Evolutionary conservation across 2,329 filamentous ascomycete genomes (phyloP), one percentile per base, ranked within the genome.

Genomic region (Fusarium vanettenii): DNA sequence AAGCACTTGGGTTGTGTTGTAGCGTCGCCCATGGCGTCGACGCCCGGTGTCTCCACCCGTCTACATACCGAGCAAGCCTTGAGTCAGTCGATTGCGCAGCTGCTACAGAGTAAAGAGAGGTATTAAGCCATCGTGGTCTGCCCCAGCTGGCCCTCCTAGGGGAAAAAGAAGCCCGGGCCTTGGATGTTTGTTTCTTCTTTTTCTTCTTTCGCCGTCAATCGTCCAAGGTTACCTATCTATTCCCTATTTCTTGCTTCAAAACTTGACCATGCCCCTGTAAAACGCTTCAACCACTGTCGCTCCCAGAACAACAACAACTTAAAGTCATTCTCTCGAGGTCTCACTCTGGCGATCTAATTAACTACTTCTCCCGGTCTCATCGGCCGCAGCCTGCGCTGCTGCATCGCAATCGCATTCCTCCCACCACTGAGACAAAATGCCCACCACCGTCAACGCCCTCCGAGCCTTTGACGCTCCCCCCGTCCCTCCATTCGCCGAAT

Each of bases 111-210:
- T n/a, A n/a, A n/a, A n/a, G n/a, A n/a, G 29, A 66, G 31, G 74
- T 78, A 78, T 78, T 76, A 74, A 78, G 76, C 72, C 64, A 78
- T 78, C 72, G 67, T 71, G 70, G 68, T 65, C 70, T 74, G 73
- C 55, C 31, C 63, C 66, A 57, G 63, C 41, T 61, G 71, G 62
- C 60, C 39, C 45, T 50, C 48, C 25, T 29, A 13, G 48, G 16
- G 35, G 37, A 35, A 18, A 35, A 27, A 35, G n/a, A 45, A 61
- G 55, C 55, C n/a, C 31, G 48, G 61, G n/a, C 50, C 50, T 45
- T 57, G 45, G 60, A 55, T 33, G 55, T 43, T 31, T 45, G 22
- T 27, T 33, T 43, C 13, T 45, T 41, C 48, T 50, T 64, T 43
- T 20, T 64, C 33, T 31, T 71, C 29, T 29, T 60, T 33, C 41